phyloP scores from a whole-genome alignment of 2,329 filamentous ascomycete genomes.

The Colletotrichum lindemuthianum region DNA sequence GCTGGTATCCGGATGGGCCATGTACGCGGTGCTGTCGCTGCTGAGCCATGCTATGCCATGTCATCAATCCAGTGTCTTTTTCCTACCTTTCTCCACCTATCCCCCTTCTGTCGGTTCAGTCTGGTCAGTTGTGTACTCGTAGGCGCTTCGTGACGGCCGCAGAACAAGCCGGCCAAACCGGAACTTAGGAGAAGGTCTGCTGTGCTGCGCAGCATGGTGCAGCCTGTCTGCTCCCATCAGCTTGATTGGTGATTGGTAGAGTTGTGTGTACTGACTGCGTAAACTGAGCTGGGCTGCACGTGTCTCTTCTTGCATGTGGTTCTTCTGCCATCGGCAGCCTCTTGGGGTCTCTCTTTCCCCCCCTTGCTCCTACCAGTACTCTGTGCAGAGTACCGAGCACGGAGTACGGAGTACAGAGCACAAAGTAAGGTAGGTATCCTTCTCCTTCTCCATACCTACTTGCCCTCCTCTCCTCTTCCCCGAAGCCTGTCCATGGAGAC shows the following conservation, averaged over 20 bases:
- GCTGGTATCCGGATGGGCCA: not conserved
- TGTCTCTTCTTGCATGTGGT: slow-evolving; percentile 4
- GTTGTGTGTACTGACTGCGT: slow-evolving; percentile 2
- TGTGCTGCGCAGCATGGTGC: not conserved
- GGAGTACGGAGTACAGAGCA: too few relatives aligned
- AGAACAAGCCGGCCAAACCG: slow-evolving; percentile 10
- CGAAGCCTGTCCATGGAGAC: too few relatives aligned
- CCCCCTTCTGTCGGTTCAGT: slow-evolving; percentile 22
- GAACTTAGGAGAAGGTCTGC: slow-evolving; percentile 11
- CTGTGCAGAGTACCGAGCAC: not conserved
- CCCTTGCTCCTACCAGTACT: not conserved
- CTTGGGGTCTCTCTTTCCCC: slow-evolving; percentile 16
- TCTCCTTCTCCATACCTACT: not conserved
- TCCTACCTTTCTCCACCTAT: slow-evolving; percentile 8
- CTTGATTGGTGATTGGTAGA: too few relatives aligned
- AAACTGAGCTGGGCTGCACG: slow-evolving; percentile 15
- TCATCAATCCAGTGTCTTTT: slow-evolving; percentile 7
- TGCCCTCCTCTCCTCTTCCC: not conserved
- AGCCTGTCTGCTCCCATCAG: not conserved
- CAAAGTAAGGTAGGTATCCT: slow-evolving; percentile 1
- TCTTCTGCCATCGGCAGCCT: slow-evolving; percentile 18
- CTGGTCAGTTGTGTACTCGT: not conserved
- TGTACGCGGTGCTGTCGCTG: too few relatives aligned
- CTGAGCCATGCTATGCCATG: slow-evolving; percentile 16
- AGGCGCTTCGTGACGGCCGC: slow-evolving; percentile 26